A percentile compares a stretch with the other conserved stretches of the same genome.
Evolutionary conservation across 2,329 filamentous ascomycete species (phyloP).

Genomic region (Aspergillus sp.): DNA sequence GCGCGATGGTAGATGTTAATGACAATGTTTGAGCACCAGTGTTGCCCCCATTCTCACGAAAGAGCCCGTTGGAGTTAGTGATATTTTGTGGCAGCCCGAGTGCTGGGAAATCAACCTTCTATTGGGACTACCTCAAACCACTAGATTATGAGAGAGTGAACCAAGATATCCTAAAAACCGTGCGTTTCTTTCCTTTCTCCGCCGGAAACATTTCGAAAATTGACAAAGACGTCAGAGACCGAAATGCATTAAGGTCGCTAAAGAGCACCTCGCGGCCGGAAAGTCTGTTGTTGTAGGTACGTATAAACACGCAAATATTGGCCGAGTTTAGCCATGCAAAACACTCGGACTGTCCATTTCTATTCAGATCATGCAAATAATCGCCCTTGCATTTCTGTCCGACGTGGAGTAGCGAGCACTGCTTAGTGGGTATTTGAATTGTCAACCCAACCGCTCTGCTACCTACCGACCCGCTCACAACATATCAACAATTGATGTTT

Average conservation of each 20-base stretch:
- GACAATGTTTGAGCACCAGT: constrained; percentile 13
- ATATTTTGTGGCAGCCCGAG: constrained; percentile 87
- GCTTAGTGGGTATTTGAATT: not conserved
- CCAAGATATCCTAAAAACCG: constrained; percentile 80
- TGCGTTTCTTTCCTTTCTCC: constrained; percentile 26
- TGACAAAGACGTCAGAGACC: constrained; percentile 48
- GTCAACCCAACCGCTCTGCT: constrained; percentile 1
- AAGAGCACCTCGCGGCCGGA: constrained; percentile 62
- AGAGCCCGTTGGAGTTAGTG: constrained; percentile 70
- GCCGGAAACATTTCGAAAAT: not conserved
- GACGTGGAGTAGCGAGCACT: constrained; percentile 9
- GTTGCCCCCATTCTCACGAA: constrained; percentile 53
- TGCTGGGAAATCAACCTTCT: constrained; percentile 90
- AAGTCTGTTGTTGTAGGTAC: constrained; percentile 75
- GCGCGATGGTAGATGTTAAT: not conserved
- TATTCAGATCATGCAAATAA: not conserved
- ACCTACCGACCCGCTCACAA: not conserved
- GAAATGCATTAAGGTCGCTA: constrained; percentile 70
- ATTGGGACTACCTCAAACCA: constrained; percentile 73
- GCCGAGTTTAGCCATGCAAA: not conserved
- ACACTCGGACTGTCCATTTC: not conserved
- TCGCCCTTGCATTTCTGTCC: constrained; percentile 20
- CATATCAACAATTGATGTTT: not conserved
- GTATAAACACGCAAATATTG: constrained; percentile 30
- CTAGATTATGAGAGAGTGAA: constrained; percentile 83